Percentiles rank a stretch among this genome's conserved stretches.
Evolutionary conservation across 495 filamentous ascomycete genomes (phyloP).

Genomic region (Talaromyces wortmannii): DNA sequence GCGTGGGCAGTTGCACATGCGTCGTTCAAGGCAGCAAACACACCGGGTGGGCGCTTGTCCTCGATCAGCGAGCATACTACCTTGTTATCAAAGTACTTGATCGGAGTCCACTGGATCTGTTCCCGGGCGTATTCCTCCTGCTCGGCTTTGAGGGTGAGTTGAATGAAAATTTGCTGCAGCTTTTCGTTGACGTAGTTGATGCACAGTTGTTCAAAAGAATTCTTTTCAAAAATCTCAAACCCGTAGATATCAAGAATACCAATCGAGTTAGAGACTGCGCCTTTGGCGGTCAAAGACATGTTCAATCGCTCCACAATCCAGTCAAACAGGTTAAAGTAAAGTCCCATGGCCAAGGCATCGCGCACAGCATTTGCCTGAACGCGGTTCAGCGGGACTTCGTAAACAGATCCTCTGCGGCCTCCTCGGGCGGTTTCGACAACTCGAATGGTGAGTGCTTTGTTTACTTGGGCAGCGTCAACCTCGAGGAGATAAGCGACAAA

Average conservation of each 20-base stretch:
- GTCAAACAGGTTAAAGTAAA: slow-evolving; percentile 97
- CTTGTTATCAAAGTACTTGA: slow-evolving; percentile 99
- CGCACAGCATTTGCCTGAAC: slow-evolving; percentile 87
- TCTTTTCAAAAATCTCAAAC: slow-evolving; percentile 98
- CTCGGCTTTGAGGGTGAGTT: slow-evolving; percentile 92
- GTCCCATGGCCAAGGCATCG: slow-evolving; percentile 88
- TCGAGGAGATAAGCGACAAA: slow-evolving; percentile 93
- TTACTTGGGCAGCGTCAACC: slow-evolving; percentile 70
- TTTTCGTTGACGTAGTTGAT: slow-evolving; percentile 99
- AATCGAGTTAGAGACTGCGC: slow-evolving; percentile 71
- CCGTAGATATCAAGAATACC: slow-evolving; percentile 99
- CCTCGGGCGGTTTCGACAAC: slow-evolving; percentile 86
- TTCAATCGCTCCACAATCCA: slow-evolving; percentile 98
- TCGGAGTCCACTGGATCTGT: slow-evolving; percentile 97
- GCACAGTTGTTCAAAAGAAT: slow-evolving; percentile 98
- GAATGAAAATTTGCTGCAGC: slow-evolving; percentile 98
- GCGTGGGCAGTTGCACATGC: slow-evolving; percentile 96
- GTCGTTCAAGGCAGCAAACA: slow-evolving; percentile 95
- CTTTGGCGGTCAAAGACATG: slow-evolving; percentile 74
- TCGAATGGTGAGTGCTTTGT: slow-evolving; percentile 84
- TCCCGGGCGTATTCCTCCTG: slow-evolving; percentile 97
- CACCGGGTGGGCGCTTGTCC: slow-evolving; percentile 81
- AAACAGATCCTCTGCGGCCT: slow-evolving; percentile 69
- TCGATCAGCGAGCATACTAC: slow-evolving; percentile 97
- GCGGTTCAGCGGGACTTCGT: slow-evolving; percentile 87